These are phyloP conservation scores for Phytophthora quininea DNA, from an alignment of 352 stramenopile species.

Conservation along the genomic window DNA sequence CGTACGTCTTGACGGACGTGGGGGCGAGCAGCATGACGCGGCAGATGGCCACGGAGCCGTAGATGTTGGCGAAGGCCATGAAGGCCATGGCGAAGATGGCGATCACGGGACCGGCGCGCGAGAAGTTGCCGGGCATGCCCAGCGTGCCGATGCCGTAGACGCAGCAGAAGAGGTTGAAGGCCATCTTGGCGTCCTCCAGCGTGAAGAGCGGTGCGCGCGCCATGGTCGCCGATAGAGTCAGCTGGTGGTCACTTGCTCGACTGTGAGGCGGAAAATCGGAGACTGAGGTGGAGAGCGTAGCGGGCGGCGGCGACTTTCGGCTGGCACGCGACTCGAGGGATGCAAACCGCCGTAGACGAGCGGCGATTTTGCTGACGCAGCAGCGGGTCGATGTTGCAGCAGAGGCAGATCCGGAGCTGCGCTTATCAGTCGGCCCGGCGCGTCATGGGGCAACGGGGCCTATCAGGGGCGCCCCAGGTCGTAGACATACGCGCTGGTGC, in stretches of 20 bases:
- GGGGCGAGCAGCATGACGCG: slow-evolving; percentile 50
- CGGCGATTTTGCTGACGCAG: background rate
- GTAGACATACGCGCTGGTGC: background rate
- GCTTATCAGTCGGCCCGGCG: background rate
- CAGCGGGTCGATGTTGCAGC: background rate
- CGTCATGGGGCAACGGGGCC: background rate
- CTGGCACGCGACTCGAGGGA: background rate
- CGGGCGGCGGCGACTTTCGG: background rate
- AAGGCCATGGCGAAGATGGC: slow-evolving; percentile 44
- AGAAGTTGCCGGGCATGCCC: slow-evolving; percentile 50
- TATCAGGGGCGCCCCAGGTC: background rate
- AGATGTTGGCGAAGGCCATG: slow-evolving; percentile 54
- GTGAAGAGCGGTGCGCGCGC: slow-evolving; percentile 31
- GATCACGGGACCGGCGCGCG: slow-evolving; percentile 36
- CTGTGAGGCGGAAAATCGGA: background rate
- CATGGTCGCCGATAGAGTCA: slow-evolving; percentile 1
- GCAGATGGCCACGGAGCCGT: slow-evolving; percentile 38
- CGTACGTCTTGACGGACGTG: slow-evolving; percentile 51
- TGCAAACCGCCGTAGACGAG: background rate
- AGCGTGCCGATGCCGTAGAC: slow-evolving; percentile 55
- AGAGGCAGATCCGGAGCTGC: slow-evolving; percentile 1
- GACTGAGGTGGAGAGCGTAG: slow-evolving; percentile 3
- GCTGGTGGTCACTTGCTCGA: background rate
- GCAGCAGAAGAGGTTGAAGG: slow-evolving; percentile 47
- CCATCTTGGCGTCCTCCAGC: slow-evolving; percentile 43